Base-by-base conservation (phyloP, 495 filamentous ascomycete species). In the Talaromyces adpressus region DNA sequence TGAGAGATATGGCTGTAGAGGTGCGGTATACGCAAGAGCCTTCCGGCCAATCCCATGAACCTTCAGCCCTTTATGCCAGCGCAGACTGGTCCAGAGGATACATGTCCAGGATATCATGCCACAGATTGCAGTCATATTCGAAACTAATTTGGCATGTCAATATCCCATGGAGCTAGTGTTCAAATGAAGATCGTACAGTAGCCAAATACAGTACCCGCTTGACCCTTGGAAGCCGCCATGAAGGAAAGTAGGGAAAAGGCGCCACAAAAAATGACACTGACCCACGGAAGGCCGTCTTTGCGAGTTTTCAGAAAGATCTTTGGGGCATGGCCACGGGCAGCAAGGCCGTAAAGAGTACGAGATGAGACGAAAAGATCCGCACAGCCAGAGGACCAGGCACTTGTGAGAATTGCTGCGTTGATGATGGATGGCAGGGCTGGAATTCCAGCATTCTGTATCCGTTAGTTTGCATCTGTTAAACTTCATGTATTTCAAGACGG, bases 321-420 rank as follows among this genome's bases (percentile, higher is more conserved):
- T 0, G 89, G 90, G 0, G 89, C 89, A 45, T 87, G 84, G 6
- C 87, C 82, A 60, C 85, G 79, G 36, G 82, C 68, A 1, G 89
- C 87, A 64, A 90, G 82, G 18, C 85, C 85, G 70, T 89, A 89
- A 9, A 93, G 81, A 62, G 87, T 87, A 16, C 91, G 85, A 0
- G 85, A 89, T 18, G 87, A 89, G 27, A 87, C 90, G 75, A 91
- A 93, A 59, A 92, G 79, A 79, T 89, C 91, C 2, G 89, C 87
- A 69, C 93, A 93, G 58, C 84, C 89, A 1, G 86, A 83, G 4
- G 87, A 90, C 67, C 83, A 82, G 5, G 86, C 87, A 2, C 85
- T 82, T 58, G 82, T 86, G 45, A 91, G 75, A 59, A 91, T 84
- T 53, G 87, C 83, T 6, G 85, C 90, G 72, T 93, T 94, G 73